Evolutionary conservation across 1,284 basidiomycete genomes (phyloP).

Genomic region (Leccinum variabile): DNA sequence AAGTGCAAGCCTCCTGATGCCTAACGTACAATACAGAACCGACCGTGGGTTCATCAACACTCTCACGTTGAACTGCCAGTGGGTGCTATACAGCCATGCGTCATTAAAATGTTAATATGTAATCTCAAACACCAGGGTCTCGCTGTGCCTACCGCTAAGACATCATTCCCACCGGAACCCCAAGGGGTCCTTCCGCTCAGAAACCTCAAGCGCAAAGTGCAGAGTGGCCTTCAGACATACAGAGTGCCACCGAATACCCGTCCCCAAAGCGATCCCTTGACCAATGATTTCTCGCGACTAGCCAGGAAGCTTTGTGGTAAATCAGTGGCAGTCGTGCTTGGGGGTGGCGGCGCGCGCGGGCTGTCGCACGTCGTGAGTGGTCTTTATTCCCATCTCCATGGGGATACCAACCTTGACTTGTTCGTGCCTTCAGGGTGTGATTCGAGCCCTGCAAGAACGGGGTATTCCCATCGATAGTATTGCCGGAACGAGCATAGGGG

Average conservation of each 20-base stretch:
- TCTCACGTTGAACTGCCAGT: slow-evolving; percentile 88
- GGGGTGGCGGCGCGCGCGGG: slow-evolving; percentile 94
- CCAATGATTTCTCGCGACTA: slow-evolving; percentile 91
- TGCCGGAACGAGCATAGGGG: slow-evolving; percentile 88
- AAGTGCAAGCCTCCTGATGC: slow-evolving; percentile 5
- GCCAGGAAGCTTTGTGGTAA: slow-evolving; percentile 91
- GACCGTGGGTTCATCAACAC: slow-evolving; percentile 94
- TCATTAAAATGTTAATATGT: slow-evolving; percentile 2
- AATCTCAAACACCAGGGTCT: slow-evolving; percentile 48
- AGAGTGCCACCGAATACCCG: slow-evolving; percentile 66
- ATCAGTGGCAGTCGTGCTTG: slow-evolving; percentile 92
- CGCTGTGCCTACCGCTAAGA: slow-evolving; percentile 63
- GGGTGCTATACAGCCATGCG: slow-evolving; percentile 26
- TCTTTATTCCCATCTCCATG: slow-evolving; percentile 15
- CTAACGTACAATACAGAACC: slow-evolving; percentile 52
- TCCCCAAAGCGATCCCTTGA: slow-evolving; percentile 76
- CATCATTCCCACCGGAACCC: slow-evolving; percentile 69
- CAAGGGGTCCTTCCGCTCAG: slow-evolving; percentile 89
- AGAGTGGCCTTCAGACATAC: slow-evolving; percentile 87
- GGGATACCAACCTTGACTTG: slow-evolving; percentile 8
- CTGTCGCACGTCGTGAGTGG: slow-evolving; percentile 83
- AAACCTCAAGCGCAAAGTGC: slow-evolving; percentile 89
- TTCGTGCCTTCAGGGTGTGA: slow-evolving; percentile 61
- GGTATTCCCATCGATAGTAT: slow-evolving; percentile 94
- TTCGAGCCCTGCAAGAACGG: slow-evolving; percentile 89